Base-by-base conservation (phyloP, 495 filamentous ascomycete species). In the Lasiosphaeria hispida region DNA sequence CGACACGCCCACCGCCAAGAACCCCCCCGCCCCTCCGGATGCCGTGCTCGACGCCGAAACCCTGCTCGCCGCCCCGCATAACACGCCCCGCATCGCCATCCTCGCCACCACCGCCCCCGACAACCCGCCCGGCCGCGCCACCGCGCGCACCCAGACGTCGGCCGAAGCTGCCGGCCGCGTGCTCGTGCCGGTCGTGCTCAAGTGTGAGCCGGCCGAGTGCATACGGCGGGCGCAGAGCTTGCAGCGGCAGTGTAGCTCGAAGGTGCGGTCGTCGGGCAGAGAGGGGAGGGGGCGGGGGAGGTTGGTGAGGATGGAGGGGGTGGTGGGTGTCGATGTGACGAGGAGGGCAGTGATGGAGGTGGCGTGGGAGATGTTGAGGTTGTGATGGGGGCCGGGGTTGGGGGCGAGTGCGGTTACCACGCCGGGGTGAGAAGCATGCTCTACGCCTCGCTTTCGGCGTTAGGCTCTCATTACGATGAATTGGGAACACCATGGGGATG, bases 321-420 rank as follows among this genome's bases (percentile, higher is more conserved):
- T 51, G 7, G 43, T 34, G 17, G 10, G 8, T 33, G 43, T 48
- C 3, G 50, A 70, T 18, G 47, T 64, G 13, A 64, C 61, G 9
- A 30, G 18, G 7, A 8, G 47, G 54, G 43, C 60, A 36, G 53
- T 61, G 7, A 58, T 64, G 13, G 62, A 68, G 51, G 61, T 61
- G 9, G 68, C 65, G 6, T 38, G 66, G n/a, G 36, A 59, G 48
- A 68, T 70, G 55, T 67, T 9, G 61, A 57, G 50, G 58, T 61
- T 35, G 63, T 64, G 7, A 64, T 8, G 57, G 42, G 43, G 30
- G 14, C 39, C 14, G 52, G 60, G 33, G 63, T 30, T 6, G 58
- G 61, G 53, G 37, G 52, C 17, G n/a, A n/a, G n/a, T n/a, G 15
- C 7, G 44, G 44, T 30, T 2, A 30, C 2, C 23, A 30, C 23